Base-by-base conservation (phyloP, 805 yeast genomes). In the Maudiozyma saulgeensis region DNA sequence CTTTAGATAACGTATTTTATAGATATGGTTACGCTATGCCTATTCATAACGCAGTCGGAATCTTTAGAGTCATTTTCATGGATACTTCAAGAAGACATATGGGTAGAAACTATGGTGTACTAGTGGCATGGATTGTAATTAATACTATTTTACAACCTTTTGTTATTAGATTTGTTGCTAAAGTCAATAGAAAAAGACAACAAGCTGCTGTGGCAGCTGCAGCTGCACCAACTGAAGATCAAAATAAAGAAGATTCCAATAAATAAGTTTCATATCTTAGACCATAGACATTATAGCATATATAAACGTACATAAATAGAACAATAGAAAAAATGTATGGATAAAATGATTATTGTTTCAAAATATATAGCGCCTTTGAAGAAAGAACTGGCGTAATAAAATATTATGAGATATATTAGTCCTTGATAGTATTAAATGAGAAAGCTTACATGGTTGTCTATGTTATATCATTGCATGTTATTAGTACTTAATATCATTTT, bases 1-100 rank as follows among this genome's bases (percentile, higher is more conserved):
- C 77, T 2, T 66, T 83, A 45, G 70, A 74, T 19, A 78, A 81
- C 3, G 54, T 63, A 11, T 71, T 84, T 52, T 84, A 69, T 67
- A 65, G 81, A 49, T 81, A 74, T 61, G 86, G 88, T 19, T 81
- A 81, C 57, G 82, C 77, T 18, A 68, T 80, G 69, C 93, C 93
- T 3, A 72, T 84, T 49, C 81, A 81, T 57, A 81, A 82, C 54
- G 75, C 84, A 0, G 73, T 75, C 47, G 87, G 80, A 56, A 73
- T 79, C 28, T 72, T 75, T 57, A 80, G 80, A 59, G 81, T 82
- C 1, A 66, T 82, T 1, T 70, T 84, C 44, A 75, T 81, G 59
- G 67, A 79, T 58, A 68, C 82, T 2, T 74, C 76, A 57, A 80
- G 74, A 56, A 80, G 80, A 2, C 57, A 74, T 26, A 46, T 82